Conservation (phyloP, 805 yeast species). For the Spathaspora boniae region DNA sequence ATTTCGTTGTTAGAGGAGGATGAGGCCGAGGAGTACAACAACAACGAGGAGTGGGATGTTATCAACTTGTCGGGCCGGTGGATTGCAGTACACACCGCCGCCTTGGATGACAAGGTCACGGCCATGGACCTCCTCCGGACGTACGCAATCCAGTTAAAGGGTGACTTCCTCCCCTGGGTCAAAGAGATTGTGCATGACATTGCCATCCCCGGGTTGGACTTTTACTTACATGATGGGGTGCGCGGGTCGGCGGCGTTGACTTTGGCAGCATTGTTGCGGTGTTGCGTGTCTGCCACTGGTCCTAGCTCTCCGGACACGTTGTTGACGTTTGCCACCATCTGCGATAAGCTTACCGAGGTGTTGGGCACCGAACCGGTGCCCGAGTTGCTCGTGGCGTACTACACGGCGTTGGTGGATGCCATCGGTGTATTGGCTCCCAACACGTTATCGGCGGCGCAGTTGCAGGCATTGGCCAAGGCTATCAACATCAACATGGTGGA, state of each 20-base stretch:
- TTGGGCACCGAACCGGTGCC: slow-evolving; percentile 77
- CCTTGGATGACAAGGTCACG: slow-evolving; percentile 88
- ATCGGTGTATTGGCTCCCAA: slow-evolving; percentile 65
- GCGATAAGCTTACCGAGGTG: slow-evolving; percentile 63
- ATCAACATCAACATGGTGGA: slow-evolving; percentile 61
- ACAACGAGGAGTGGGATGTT: slow-evolving; percentile 93
- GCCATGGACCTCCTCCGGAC: slow-evolving; percentile 86
- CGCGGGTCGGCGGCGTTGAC: slow-evolving; percentile 86
- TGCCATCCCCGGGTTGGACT: slow-evolving; percentile 84
- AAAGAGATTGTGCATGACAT: slow-evolving; percentile 73
- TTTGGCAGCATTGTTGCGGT: slow-evolving; percentile 70
- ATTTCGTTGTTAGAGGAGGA: slow-evolving; percentile 86
- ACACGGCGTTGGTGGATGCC: slow-evolving; percentile 65
- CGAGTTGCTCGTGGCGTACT: slow-evolving; percentile 76
- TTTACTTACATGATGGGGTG: slow-evolving; percentile 91
- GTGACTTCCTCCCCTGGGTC: slow-evolving; percentile 79
- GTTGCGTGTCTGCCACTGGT: slow-evolving; percentile 55
- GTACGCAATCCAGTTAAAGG: slow-evolving; percentile 82
- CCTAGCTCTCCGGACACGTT: slow-evolving; percentile 58
- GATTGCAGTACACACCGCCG: slow-evolving; percentile 90
- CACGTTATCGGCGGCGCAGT: slow-evolving; percentile 52
- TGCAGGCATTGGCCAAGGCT: slow-evolving; percentile 55
- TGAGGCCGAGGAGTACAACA: slow-evolving; percentile 74
- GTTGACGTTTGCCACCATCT: slow-evolving; percentile 68
- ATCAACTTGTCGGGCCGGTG: slow-evolving; percentile 87